phyloP scores from a whole-genome alignment of 306 rosid species.

The Pterocarpus macrocarpus region DNA sequence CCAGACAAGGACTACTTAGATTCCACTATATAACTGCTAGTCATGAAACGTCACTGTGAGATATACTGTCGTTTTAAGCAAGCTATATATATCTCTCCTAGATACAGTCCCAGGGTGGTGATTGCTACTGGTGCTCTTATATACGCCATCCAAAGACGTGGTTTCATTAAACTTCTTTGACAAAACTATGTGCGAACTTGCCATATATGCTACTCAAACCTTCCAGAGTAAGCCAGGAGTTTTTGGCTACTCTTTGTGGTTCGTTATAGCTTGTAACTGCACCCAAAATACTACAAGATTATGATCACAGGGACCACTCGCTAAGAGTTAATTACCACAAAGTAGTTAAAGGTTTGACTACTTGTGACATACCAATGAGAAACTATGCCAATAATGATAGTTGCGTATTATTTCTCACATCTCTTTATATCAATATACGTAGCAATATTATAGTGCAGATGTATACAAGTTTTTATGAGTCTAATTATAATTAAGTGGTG shows the following conservation, averaged over 20 bases:
- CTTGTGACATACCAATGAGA: too few relatives aligned
- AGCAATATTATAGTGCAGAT: too few relatives aligned
- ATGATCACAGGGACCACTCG: too few relatives aligned
- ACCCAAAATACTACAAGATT: too few relatives aligned
- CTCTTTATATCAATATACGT: background rate
- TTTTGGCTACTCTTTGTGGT: too few relatives aligned
- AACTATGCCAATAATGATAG: too few relatives aligned
- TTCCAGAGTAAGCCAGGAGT: too few relatives aligned
- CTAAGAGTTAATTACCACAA: too few relatives aligned
- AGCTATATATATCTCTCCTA: background rate
- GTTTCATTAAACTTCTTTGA: conserved; percentile 20
- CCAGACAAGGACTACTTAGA: conserved; percentile 24
- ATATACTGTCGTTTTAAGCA: conserved; percentile 32
- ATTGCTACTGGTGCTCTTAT: background rate
- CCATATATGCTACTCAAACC: background rate
- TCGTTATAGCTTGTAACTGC: too few relatives aligned
- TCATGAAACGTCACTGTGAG: conserved; percentile 30
- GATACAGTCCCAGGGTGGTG: background rate
- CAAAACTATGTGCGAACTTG: background rate
- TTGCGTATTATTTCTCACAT: background rate
- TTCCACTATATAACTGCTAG: conserved; percentile 11
- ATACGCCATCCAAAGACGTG: conserved; percentile 41
- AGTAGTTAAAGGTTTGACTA: too few relatives aligned
- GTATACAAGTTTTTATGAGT: too few relatives aligned
- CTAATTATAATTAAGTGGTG: too few relatives aligned